phyloP scores from a whole-genome alignment of 345 rosid genomes.

The Psidium guajava region DNA sequence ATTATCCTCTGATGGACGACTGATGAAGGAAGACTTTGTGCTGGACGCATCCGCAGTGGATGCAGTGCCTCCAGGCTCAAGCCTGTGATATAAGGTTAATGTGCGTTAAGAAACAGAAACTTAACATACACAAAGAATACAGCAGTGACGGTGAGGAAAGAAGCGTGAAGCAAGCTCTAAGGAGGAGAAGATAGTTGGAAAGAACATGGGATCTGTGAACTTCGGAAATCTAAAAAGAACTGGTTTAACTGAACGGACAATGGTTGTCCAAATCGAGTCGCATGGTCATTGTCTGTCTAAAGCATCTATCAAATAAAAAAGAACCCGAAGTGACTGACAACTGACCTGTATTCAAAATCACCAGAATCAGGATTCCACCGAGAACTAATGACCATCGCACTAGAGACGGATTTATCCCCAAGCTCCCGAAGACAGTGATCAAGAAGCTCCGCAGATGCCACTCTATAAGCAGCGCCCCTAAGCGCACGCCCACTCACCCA shows the following conservation, averaged over 20 bases:
- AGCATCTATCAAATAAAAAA: not conserved
- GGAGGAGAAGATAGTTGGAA: not conserved
- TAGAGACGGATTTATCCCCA: conserved; percentile 30
- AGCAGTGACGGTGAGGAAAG: not conserved
- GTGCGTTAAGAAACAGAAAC: not conserved
- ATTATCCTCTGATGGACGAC: conserved; percentile 31
- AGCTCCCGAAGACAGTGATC: conserved; percentile 47
- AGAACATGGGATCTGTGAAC: not conserved
- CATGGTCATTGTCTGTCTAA: not conserved
- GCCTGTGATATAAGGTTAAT: conserved; percentile 26
- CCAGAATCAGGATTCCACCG: conserved; percentile 36
- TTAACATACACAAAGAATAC: not conserved
- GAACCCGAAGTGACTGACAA: not conserved
- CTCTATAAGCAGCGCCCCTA: conserved; percentile 45
- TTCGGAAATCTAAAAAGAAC: not conserved
- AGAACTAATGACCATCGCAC: conserved; percentile 30
- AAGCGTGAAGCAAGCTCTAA: not conserved
- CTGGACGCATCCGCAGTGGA: not conserved
- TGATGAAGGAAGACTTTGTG: conserved; percentile 5
- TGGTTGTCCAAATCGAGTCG: too few species aligned
- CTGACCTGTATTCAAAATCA: conserved; percentile 49
- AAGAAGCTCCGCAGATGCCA: conserved; percentile 41
- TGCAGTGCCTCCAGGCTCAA: conserved; percentile 28
- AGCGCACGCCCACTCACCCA: conserved; percentile 64
- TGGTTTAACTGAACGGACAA: not conserved